Evolutionary conservation across 257 asterid genomes (phyloP), one percentile per base, ranked within the genome.

Genomic region (Paulownia fortunei): DNA sequence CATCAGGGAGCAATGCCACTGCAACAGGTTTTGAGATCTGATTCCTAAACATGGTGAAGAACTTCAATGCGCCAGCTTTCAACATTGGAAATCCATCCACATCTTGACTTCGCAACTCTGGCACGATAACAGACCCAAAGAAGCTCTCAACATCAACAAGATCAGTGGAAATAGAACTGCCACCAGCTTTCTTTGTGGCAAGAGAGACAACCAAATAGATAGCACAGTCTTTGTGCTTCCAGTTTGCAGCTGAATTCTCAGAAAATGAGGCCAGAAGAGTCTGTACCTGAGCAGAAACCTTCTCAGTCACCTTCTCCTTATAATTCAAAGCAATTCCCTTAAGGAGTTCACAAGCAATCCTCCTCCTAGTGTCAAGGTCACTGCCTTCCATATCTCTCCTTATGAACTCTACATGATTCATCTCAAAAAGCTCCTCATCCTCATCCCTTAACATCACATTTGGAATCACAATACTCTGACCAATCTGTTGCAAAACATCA

Each of bases 311-410:
- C 82, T 83, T 92, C 47, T 84, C 97, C 87, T 93, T 92, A 82
- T 89, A 93, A 78, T 88, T 86, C 78, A 63, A 60, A 59, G 95
- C 97, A 80, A 96, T 92, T 47, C 99, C 99, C 90, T 93, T 96
- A 1, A 93, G 94, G 76, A 92, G 99, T 81, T 96, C 99, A 82
- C 98, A 96, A 32, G 97, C 95, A 79, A 94, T 92, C 88, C 99
- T 90, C 87, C 99, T 89, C 86, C 98, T 83, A 1, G 98, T 96
- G 86, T 92, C 99, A 24, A 90, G 87, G 84, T 96, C 97, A 80
- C 99, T 93, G 79, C 97, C 97, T 87, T 93, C 97, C 98, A 96
- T 92, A 81, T 96, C 99, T 87, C 98, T 90, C 73, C 97, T 84
- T 39, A 93, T 91, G 87, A 92, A 96, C 84, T 92, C 98, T 62